Conservation (phyloP, 2,329 filamentous ascomycete species). For the Coniochaeta sp. region DNA sequence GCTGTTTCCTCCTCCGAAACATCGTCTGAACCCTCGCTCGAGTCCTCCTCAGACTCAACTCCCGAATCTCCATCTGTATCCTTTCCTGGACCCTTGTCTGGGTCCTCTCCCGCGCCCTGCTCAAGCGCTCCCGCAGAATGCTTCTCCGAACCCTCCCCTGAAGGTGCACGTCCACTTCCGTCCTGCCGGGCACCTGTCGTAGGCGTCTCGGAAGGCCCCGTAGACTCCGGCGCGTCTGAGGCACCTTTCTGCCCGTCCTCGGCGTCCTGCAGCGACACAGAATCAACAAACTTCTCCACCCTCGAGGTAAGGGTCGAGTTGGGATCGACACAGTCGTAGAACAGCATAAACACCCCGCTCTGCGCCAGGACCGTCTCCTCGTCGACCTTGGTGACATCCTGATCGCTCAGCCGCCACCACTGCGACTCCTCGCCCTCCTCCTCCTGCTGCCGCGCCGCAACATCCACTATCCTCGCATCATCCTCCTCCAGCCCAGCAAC, state of each 20-base stretch:
- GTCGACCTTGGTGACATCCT: constrained; percentile 67
- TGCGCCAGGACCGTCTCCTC: constrained; percentile 69
- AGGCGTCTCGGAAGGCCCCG: not conserved
- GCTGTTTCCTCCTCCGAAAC: not conserved
- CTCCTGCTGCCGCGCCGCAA: constrained; percentile 9
- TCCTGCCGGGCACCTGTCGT: not conserved
- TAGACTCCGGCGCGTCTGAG: not conserved
- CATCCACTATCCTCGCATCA: constrained; percentile 5
- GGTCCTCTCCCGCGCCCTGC: not conserved
- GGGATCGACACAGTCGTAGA: constrained; percentile 72
- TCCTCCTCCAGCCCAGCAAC: constrained; percentile 15
- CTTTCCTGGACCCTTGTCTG: not conserved
- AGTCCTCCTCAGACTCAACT: not conserved
- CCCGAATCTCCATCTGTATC: not conserved
- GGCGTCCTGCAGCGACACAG: not conserved
- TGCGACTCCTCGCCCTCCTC: constrained; percentile 33
- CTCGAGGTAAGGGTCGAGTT: constrained; percentile 28
- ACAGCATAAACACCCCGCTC: constrained; percentile 90
- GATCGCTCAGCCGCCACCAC: constrained; percentile 92
- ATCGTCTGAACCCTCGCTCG: not conserved
- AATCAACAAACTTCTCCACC: constrained; percentile 1
- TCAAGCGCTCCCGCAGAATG: not conserved
- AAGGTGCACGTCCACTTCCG: not conserved
- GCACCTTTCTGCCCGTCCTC: not conserved
- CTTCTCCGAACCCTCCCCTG: not conserved